Evolutionary conservation across 192 early-diverging fungal genomes (phyloP).

Genomic region (Linnemannia elongata): DNA sequence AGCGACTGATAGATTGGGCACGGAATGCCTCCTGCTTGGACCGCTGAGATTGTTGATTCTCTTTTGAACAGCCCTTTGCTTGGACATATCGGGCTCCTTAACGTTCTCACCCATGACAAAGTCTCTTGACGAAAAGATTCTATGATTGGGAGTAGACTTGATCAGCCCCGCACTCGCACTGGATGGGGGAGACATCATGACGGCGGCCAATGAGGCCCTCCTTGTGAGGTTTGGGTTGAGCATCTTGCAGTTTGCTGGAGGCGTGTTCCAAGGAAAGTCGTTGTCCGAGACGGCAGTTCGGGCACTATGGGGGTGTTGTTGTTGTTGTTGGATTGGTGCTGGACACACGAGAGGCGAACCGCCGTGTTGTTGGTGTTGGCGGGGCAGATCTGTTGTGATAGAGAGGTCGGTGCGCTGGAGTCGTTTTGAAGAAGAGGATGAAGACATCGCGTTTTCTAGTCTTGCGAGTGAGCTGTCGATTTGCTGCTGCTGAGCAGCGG

Average conservation of each 20-base stretch:
- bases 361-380: background rate
- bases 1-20: conserved; percentile 7
- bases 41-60: conserved; percentile 5
- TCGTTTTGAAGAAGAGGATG: background rate
- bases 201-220: conserved; percentile 16
- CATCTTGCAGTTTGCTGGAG: conserved; percentile 42
- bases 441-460: background rate
- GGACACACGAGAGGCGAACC: background rate
- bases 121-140: conserved; percentile 14
- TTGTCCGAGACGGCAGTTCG: background rate
- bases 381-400: conserved; percentile 17
- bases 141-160: conserved; percentile 25
- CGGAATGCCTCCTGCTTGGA: conserved; percentile 24
- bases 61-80: background rate
- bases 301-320: background rate
- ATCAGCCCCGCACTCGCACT: conserved; percentile 23
- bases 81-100: background rate
- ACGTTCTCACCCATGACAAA: background rate
- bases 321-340: background rate
- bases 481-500: background rate
- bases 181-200: conserved; percentile 31
- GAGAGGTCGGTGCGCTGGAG: conserved; percentile 29
- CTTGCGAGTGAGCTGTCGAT: background rate
- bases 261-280: conserved; percentile 13
- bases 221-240: conserved; percentile 16